Evolutionary conservation across 257 asterid species (phyloP).

Genomic region (Rubia yunnanensis): DNA sequence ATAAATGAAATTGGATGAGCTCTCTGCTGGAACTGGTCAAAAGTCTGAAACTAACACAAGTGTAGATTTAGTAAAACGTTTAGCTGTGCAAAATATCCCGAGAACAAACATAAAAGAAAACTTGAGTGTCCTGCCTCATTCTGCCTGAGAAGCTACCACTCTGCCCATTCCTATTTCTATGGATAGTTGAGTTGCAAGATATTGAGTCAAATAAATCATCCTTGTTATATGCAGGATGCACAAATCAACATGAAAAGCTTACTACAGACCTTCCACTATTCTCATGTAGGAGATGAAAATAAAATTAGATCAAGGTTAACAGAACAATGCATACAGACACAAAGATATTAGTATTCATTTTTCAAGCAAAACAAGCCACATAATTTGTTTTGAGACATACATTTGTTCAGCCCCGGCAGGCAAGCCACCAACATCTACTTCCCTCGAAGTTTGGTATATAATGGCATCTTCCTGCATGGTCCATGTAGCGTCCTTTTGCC

Average conservation of each 20-base stretch:
- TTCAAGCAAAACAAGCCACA: background rate
- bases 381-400: slow-evolving; percentile 26
- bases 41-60: slow-evolving; percentile 29
- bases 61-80: background rate
- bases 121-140: slow-evolving; percentile 50
- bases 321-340: too few relatives aligned
- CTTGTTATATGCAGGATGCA: slow-evolving; percentile 72
- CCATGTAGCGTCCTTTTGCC: slow-evolving; percentile 29
- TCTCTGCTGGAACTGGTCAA: slow-evolving; percentile 47
- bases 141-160: slow-evolving; percentile 32
- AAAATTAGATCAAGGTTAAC: too few relatives aligned
- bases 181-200: slow-evolving; percentile 44
- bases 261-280: background rate
- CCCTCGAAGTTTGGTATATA: slow-evolving; percentile 20
- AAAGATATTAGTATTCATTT: background rate
- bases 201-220: slow-evolving; percentile 74
- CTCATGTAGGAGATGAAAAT: background rate
- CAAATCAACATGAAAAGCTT: slow-evolving; percentile 8
- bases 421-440: slow-evolving; percentile 28
- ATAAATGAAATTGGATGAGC: too few relatives aligned
- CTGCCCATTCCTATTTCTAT: slow-evolving; percentile 50
- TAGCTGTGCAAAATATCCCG: background rate
- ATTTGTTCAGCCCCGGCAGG: slow-evolving; percentile 32
- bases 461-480: slow-evolving; percentile 22
- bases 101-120: slow-evolving; percentile 15